These are phyloP conservation scores for Vicia villosa DNA, from an alignment of 306 rosid species.

Conservation along the genomic window DNA sequence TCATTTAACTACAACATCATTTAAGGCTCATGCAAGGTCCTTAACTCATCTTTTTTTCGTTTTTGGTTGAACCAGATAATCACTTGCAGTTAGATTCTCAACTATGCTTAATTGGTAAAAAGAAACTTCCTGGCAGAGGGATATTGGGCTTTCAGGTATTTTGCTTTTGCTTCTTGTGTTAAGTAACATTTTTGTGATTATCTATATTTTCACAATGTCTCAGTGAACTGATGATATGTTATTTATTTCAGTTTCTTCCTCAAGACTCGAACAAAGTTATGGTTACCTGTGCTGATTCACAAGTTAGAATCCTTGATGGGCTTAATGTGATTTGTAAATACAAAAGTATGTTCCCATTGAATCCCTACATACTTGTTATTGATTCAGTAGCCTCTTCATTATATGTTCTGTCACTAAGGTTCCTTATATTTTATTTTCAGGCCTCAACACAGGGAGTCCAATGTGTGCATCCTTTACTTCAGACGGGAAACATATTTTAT, in stretches of 20 bases:
- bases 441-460: slow-evolving; percentile 60
- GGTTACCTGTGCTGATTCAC: slow-evolving; percentile 88
- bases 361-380: slow-evolving; percentile 3
- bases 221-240: slow-evolving; percentile 22
- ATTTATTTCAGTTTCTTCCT: slow-evolving; percentile 69
- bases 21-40: slow-evolving; percentile 28
- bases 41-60: slow-evolving; percentile 29
- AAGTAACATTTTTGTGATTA: slow-evolving; percentile 8
- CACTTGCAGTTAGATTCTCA: slow-evolving; percentile 67
- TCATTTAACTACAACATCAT: slow-evolving; percentile 8
- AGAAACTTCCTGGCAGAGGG: slow-evolving; percentile 78
- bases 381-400: slow-evolving; percentile 3
- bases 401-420: slow-evolving; percentile 34
- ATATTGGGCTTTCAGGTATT: slow-evolving; percentile 88
- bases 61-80: slow-evolving; percentile 62
- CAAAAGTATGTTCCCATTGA: slow-evolving; percentile 57
- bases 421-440: slow-evolving; percentile 48
- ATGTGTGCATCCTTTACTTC: slow-evolving; percentile 74
- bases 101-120: slow-evolving; percentile 64
- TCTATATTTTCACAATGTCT: neutral
- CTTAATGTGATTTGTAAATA: slow-evolving; percentile 73
- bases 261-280: slow-evolving; percentile 70
- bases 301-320: slow-evolving; percentile 84
- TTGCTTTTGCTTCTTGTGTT: slow-evolving; percentile 21
- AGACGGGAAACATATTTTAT: slow-evolving; percentile 89